phyloP scores from a whole-genome alignment of 495 filamentous ascomycete genomes.

The Penicillium dipodomyicola region DNA sequence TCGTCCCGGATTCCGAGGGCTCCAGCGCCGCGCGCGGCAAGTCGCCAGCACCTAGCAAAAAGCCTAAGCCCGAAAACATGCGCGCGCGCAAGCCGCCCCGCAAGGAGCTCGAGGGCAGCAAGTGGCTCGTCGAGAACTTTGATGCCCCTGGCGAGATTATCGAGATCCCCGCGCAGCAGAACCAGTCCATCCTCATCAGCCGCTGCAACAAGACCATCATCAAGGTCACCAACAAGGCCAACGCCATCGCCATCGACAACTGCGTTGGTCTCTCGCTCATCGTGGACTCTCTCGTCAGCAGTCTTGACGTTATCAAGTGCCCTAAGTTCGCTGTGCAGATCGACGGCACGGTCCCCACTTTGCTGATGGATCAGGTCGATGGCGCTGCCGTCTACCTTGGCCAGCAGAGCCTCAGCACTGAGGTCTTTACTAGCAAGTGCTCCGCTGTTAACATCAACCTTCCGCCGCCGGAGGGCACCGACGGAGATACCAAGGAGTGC shows the following conservation, averaged over 20 bases:
- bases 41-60: conserved; percentile 81
- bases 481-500: conserved; percentile 79
- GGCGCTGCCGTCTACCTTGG: conserved; percentile 82
- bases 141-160: conserved; percentile 71
- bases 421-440: conserved; percentile 86
- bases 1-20: conserved; percentile 55
- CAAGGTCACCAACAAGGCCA: conserved; percentile 86
- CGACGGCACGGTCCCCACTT: conserved; percentile 74
- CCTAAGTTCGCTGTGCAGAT: conserved; percentile 91
- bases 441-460: conserved; percentile 82
- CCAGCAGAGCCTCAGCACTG: conserved; percentile 69
- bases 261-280: conserved; percentile 78
- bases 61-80: conserved; percentile 94
- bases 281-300: conserved; percentile 84
- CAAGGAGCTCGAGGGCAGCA: conserved; percentile 91
- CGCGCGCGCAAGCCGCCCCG: conserved; percentile 87
- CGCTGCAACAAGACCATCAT: conserved; percentile 88
- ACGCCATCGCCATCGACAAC: conserved; percentile 92
- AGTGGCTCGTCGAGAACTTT: conserved; percentile 95
- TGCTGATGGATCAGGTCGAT: conserved; percentile 91
- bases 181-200: conserved; percentile 88
- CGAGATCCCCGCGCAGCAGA: conserved; percentile 72
- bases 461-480: conserved; percentile 53
- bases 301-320: conserved; percentile 90
- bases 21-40: conserved; percentile 59